Evolutionary conservation across 169 alveolate species (phyloP).

Genomic region (Eimeria tenella): DNA sequence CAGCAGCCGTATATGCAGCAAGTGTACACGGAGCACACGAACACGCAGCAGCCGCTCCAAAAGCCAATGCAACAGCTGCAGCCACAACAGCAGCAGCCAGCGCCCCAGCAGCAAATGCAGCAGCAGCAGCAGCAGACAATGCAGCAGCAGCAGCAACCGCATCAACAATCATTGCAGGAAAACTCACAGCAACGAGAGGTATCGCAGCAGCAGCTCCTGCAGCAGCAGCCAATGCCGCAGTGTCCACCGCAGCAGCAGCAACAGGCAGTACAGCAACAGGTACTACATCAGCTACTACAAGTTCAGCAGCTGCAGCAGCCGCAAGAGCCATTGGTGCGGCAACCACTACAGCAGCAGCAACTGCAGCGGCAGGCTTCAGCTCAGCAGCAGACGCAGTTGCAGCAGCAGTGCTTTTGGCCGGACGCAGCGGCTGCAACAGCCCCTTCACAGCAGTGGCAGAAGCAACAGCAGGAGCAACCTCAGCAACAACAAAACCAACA

Average conservation of each 20-base stretch:
- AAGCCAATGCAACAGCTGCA: too few species aligned
- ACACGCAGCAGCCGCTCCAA: too few species aligned
- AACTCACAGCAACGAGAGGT: not conserved
- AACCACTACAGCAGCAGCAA: not conserved
- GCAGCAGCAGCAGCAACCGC: not conserved
- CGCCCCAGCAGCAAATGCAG: too few species aligned
- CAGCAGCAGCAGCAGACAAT: too few species aligned
- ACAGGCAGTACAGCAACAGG: not conserved
- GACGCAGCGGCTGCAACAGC: not conserved
- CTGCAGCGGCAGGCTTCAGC: not conserved
- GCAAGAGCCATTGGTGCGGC: not conserved
- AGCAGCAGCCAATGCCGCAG: not conserved
- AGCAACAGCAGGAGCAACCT: not conserved
- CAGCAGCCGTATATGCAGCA: not conserved
- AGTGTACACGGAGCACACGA: too few species aligned
- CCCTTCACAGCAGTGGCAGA: not conserved
- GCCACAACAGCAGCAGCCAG: too few species aligned
- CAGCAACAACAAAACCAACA: not conserved
- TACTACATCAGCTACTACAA: not conserved
- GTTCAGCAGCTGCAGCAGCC: not conserved
- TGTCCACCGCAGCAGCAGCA: not conserved
- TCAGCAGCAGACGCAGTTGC: not conserved
- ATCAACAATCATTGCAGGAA: not conserved
- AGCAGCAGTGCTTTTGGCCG: not conserved
- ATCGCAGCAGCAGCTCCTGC: not conserved